Evolutionary conservation across 1,284 basidiomycete species (phyloP).

Genomic region (Leccinum subatratum): DNA sequence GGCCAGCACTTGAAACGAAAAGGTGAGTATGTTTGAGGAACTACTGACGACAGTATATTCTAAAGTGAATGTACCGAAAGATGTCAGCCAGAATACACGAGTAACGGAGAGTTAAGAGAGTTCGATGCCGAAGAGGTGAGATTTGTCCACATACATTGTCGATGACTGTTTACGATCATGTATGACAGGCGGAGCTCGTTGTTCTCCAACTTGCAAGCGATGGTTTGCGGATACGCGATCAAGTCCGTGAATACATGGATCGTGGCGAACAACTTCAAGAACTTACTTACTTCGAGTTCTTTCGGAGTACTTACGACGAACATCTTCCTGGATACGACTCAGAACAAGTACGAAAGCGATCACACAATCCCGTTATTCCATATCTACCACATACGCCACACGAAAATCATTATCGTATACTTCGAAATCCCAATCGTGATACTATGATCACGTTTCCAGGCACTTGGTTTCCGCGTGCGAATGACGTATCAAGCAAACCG

Average conservation of each 20-base stretch:
- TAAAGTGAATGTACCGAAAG: too few species aligned
- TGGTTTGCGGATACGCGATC: not conserved
- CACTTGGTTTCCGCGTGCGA: not conserved
- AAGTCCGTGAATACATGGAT: not conserved
- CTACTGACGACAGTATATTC: too few species aligned
- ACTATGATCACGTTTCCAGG: not conserved
- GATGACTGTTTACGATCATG: too few species aligned
- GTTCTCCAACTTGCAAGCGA: not conserved
- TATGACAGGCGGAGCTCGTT: not conserved
- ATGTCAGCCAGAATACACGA: not conserved
- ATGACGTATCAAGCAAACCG: not conserved
- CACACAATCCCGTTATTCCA: not conserved
- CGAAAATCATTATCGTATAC: not conserved
- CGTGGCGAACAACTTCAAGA: not conserved
- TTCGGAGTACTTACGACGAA: not conserved
- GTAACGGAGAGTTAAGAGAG: not conserved
- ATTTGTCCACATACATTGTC: too few species aligned
- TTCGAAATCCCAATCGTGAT: not conserved
- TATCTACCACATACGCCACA: not conserved
- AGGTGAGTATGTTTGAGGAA: not conserved
- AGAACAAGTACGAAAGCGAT: too few species aligned
- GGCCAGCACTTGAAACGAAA: not conserved
- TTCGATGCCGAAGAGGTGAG: not conserved
- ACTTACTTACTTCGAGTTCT: not conserved
- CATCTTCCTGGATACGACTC: not conserved